A percentile compares a stretch with the other conserved stretches of the same genome.
These are phyloP conservation scores for Colletotrichum endophyticum DNA, from an alignment of 2,329 filamentous ascomycete genomes.

Conservation along the genomic window DNA sequence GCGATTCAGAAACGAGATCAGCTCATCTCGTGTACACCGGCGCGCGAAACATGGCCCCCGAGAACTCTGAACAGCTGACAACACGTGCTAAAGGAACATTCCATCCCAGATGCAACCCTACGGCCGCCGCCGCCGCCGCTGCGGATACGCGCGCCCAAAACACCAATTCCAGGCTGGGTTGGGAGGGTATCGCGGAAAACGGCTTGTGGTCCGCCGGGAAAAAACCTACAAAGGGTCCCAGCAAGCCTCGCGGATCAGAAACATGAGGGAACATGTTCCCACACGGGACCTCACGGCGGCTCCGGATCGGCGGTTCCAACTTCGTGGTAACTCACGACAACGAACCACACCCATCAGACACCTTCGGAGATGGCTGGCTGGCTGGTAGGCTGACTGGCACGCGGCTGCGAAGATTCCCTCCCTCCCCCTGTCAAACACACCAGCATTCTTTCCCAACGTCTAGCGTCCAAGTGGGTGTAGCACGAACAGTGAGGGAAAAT, in stretches of 20 bases:
- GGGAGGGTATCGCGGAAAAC: neutral
- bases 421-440: neutral
- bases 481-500: neutral
- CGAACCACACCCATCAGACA: neutral
- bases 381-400: neutral
- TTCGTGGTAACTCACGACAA: neutral
- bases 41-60: neutral
- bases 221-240: neutral
- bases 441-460: neutral
- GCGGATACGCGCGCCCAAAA: neutral
- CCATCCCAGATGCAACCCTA: neutral
- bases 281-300: conserved; percentile 5
- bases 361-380: neutral
- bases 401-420: neutral
- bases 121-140: neutral
- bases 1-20: neutral
- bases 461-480: neutral
- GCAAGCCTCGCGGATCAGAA: neutral
- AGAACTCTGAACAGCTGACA: neutral
- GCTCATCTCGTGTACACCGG: neutral
- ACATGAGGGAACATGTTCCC: neutral
- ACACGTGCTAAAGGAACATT: neutral
- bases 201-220: neutral
- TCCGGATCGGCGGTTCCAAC: conserved; percentile 16
- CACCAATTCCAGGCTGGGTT: neutral